phyloP scores from a whole-genome alignment of 2,329 filamentous ascomycete genomes.

The Lasiodiplodia gonubiensis region DNA sequence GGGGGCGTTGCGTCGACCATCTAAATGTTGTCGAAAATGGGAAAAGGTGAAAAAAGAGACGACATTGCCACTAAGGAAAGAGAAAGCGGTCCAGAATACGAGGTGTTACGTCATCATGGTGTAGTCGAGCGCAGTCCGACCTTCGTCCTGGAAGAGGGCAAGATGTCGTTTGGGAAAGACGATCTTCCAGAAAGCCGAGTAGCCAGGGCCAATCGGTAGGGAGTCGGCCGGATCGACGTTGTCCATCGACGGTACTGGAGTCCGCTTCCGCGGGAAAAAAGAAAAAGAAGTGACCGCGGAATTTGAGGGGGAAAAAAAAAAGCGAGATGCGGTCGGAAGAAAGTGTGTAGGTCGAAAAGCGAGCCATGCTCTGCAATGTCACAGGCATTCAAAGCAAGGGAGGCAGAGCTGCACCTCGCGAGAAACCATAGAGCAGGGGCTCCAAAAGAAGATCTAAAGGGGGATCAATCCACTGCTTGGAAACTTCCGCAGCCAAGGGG shows the following conservation, averaged over 20 bases:
- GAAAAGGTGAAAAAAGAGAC: neutral
- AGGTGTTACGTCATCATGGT: neutral
- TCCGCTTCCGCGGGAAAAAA: neutral
- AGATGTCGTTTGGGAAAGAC: neutral
- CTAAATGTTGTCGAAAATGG: no score
- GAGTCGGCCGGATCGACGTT: neutral
- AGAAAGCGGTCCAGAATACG: neutral
- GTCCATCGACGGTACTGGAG: neutral
- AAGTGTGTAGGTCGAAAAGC: neutral
- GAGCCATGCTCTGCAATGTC: neutral
- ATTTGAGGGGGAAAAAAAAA: neutral
- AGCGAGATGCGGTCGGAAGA: neutral
- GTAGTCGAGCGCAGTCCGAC: neutral
- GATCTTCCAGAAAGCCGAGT: neutral
- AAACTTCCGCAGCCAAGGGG: neutral
- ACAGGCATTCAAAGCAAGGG: neutral
- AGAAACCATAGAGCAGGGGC: neutral
- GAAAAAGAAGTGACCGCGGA: neutral
- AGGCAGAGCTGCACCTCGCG: neutral
- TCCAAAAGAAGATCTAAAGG: neutral
- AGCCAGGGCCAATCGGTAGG: neutral
- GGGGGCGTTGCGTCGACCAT: no score
- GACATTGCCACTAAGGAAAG: neutral
- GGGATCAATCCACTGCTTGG: neutral
- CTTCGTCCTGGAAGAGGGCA: neutral